phyloP scores from a whole-genome alignment of 257 asterid species.

The Eustoma russellianum region DNA sequence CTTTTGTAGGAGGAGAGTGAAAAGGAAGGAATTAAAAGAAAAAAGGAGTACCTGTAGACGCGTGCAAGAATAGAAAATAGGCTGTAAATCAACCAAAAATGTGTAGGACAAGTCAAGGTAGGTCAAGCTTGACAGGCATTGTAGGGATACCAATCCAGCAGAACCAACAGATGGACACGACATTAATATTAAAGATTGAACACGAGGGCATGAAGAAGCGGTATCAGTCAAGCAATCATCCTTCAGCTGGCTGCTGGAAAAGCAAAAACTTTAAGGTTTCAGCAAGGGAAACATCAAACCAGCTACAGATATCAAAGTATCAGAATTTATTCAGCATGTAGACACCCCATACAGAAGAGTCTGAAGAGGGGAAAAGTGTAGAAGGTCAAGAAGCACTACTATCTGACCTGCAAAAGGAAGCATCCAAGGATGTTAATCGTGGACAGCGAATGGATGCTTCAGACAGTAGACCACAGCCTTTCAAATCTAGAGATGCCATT shows the following conservation, averaged over 20 bases:
- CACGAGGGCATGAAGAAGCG: slow-evolving; percentile 63
- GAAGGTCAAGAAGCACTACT: not conserved
- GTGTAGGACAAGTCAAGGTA: slow-evolving; percentile 90
- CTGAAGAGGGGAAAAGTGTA: not conserved
- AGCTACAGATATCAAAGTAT: not conserved
- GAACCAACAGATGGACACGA: slow-evolving; percentile 88
- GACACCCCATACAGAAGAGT: no score
- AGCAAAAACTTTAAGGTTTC: no score
- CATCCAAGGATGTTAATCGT: slow-evolving; percentile 78
- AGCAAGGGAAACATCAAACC: no score
- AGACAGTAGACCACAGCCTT: slow-evolving; percentile 92
- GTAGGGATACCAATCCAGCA: slow-evolving; percentile 66
- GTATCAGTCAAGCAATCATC: slow-evolving; percentile 92
- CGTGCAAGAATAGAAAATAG: slow-evolving; percentile 68
- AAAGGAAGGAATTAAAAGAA: not conserved
- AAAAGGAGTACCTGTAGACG: slow-evolving; percentile 64
- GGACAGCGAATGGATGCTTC: slow-evolving; percentile 83
- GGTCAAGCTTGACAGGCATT: slow-evolving; percentile 58
- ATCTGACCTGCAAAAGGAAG: slow-evolving; percentile 87
- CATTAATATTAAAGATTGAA: slow-evolving; percentile 81
- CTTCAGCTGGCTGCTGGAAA: slow-evolving; percentile 64
- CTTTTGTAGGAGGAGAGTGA: no score
- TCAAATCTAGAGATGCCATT: slow-evolving; percentile 88
- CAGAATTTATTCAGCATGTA: not conserved
- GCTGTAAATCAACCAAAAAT: slow-evolving; percentile 73